A percentile compares a stretch with the other conserved stretches of the same genome.
Conservation (phyloP, 1,284 basidiomycete genomes). For the Mycosarcoma mackinlayi region DNA sequence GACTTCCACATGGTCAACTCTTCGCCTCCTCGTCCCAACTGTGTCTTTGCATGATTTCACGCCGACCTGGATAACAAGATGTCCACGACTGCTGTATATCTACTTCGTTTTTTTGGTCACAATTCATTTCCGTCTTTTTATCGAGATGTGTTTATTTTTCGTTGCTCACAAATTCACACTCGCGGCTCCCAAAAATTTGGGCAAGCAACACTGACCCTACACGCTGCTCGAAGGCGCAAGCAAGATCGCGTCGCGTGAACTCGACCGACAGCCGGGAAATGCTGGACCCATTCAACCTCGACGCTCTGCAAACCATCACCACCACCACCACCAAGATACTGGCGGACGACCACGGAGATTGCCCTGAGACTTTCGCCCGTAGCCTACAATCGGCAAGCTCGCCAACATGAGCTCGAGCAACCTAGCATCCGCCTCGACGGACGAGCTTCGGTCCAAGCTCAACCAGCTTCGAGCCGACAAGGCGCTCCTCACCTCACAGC, state of each 20-base stretch:
- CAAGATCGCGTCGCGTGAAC: conserved; percentile 26
- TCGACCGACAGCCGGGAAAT: background rate
- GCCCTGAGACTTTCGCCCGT: no score
- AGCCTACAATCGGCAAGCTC: no score
- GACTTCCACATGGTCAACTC: no score
- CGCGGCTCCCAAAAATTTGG: background rate
- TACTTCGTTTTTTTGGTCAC: background rate
- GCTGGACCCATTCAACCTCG: conserved; percentile 2
- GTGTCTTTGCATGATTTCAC: no score
- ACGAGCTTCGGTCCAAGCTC: conserved; percentile 25
- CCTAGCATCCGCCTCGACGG: conserved; percentile 17
- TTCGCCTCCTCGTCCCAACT: no score
- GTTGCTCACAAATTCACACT: no score
- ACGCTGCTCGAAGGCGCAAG: background rate
- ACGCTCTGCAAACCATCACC: conserved; percentile 7
- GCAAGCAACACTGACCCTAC: background rate
- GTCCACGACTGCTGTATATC: no score
- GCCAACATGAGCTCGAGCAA: conserved; percentile 10
- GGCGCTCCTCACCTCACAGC: conserved; percentile 33
- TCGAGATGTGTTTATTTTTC: no score
- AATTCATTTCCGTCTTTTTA: background rate
- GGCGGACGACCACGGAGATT: no score
- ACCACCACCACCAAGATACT: background rate
- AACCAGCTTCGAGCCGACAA: conserved; percentile 42
- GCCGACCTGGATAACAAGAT: no score